Conservation (phyloP, 1,284 basidiomycete genomes). For the Cryptococcus sp. region DNA sequence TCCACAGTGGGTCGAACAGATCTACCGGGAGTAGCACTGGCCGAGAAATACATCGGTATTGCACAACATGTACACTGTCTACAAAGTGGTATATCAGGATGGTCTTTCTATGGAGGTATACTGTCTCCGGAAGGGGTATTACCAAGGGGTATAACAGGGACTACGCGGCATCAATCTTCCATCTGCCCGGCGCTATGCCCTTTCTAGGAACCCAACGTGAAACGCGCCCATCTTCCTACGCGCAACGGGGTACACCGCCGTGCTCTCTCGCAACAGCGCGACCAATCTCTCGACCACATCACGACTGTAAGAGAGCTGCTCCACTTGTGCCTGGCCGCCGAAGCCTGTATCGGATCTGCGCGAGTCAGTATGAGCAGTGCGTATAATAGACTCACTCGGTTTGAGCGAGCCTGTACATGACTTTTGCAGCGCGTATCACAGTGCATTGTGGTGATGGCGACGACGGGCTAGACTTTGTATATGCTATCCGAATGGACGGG, state of each 20-base stretch:
- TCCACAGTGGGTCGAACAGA: no score
- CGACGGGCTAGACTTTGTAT: conserved; percentile 45
- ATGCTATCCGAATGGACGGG: conserved; percentile 74
- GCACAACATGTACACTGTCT: no score
- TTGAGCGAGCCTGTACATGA: conserved; percentile 40
- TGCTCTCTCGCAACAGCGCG: conserved; percentile 31
- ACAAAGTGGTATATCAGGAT: no score
- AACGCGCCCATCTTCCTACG: conserved; percentile 38
- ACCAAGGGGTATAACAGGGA: no score
- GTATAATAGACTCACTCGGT: conserved; percentile 9
- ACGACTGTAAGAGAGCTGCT: conserved; percentile 38
- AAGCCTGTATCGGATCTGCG: conserved; percentile 23
- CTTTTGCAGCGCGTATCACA: conserved; percentile 35
- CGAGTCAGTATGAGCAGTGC: neutral
- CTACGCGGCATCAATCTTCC: neutral
- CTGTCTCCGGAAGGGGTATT: no score
- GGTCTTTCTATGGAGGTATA: no score
- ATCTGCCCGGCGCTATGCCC: conserved; percentile 8
- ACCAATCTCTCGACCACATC: conserved; percentile 37
- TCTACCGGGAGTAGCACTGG: no score
- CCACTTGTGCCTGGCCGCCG: conserved; percentile 31
- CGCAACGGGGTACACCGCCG: conserved; percentile 30
- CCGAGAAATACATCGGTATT: no score
- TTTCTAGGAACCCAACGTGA: conserved; percentile 46
- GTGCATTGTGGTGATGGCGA: neutral